Percentiles rank a stretch among this genome's conserved stretches.
phyloP scores from a whole-genome alignment of 495 filamentous ascomycete species.

The Tuber indicum region DNA sequence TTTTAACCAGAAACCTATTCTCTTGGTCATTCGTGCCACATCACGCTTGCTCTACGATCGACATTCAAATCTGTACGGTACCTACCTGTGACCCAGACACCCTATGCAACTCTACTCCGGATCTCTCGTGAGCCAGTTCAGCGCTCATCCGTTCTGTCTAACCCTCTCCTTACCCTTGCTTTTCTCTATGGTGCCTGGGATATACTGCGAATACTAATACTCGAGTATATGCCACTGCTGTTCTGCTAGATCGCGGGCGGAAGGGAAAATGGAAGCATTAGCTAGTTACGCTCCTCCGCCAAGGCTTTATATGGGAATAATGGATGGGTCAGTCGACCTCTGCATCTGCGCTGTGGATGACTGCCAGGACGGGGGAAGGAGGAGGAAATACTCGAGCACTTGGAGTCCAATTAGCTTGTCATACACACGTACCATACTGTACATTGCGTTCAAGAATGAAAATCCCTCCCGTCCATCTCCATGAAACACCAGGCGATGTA shows the following conservation, averaged over 20 bases:
- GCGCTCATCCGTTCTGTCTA: background rate
- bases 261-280: background rate
- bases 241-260: background rate
- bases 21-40: background rate
- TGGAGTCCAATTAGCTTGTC: slow-evolving; percentile 27
- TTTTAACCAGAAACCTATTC: background rate
- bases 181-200: background rate
- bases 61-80: background rate
- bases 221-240: background rate
- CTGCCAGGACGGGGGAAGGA: slow-evolving; percentile 18
- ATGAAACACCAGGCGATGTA: slow-evolving; percentile 30
- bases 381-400: slow-evolving; percentile 12
- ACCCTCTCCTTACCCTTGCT: background rate
- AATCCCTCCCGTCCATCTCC: slow-evolving; percentile 21
- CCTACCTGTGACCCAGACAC: background rate
- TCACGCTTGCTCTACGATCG: background rate
- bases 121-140: background rate
- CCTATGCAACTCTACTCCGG: background rate
- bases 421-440: slow-evolving; percentile 12
- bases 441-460: slow-evolving; percentile 33
- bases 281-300: background rate
- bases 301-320: background rate
- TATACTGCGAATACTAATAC: background rate
- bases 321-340: background rate
- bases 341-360: slow-evolving; percentile 16